Evolutionary conservation across 2,329 filamentous ascomycete genomes (phyloP).

Genomic region (Hymenoscyphus linearis): DNA sequence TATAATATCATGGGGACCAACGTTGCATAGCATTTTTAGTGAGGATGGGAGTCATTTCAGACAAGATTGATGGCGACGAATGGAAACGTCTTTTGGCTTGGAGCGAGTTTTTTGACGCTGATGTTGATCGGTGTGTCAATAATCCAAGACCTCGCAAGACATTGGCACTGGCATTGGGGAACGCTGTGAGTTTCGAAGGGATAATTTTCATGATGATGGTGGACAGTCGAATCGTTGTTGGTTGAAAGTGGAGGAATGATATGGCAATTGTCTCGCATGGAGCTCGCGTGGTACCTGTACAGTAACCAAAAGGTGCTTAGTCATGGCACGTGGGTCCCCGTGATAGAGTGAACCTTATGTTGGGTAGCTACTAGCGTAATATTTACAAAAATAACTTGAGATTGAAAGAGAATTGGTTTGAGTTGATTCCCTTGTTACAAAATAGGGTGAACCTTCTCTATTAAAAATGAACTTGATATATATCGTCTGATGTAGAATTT

Average conservation of each 20-base stretch:
- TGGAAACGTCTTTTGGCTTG: not conserved
- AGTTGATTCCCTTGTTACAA: not conserved
- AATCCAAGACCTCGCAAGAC: not conserved
- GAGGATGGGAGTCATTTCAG: conserved; percentile 40
- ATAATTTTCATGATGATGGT: not conserved
- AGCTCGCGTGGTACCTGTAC: too few relatives aligned
- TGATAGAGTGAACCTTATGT: too few relatives aligned
- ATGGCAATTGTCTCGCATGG: too few relatives aligned
- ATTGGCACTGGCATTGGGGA: too few relatives aligned
- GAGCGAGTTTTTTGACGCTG: not conserved
- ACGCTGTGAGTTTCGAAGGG: not conserved
- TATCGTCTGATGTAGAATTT: not conserved
- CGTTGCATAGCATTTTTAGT: conserved; percentile 52
- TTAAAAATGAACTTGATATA: not conserved
- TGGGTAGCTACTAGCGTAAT: too few relatives aligned
- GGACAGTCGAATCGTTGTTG: not conserved
- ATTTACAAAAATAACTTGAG: too few relatives aligned
- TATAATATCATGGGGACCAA: conserved; percentile 21
- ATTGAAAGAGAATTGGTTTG: too few relatives aligned
- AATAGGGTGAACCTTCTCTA: not conserved
- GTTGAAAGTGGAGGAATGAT: not conserved
- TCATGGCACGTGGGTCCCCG: too few relatives aligned
- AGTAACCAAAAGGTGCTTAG: too few relatives aligned
- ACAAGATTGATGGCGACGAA: conserved; percentile 1
- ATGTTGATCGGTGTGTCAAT: not conserved